These are phyloP conservation scores for Aphanocladium album DNA, from an alignment of 2,329 filamentous ascomycete genomes.

Conservation along the genomic window DNA sequence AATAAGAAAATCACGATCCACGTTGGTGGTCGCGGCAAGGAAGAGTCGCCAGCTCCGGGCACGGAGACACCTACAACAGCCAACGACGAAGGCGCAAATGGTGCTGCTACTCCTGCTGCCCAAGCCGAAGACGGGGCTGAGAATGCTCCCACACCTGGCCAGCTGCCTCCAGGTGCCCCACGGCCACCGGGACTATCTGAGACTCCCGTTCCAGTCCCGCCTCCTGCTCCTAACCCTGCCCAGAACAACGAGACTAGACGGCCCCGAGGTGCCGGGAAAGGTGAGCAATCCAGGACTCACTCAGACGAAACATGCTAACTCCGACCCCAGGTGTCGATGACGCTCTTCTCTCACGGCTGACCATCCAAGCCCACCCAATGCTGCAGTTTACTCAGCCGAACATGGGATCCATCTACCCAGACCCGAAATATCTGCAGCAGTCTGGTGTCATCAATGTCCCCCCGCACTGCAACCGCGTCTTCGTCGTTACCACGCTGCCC, in stretches of 20 bases:
- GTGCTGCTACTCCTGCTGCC: conserved; percentile 1
- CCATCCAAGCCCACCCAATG: conserved; percentile 62
- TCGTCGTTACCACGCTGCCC: conserved; percentile 63
- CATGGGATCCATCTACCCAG: conserved; percentile 59
- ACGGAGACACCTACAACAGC: conserved; percentile 26
- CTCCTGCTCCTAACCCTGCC: conserved; percentile 17
- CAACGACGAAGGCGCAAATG: conserved; percentile 16
- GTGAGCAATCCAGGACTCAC: conserved; percentile 23
- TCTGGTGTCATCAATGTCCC: conserved; percentile 68
- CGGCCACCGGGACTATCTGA: background rate
- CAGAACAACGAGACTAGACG: conserved; percentile 33
- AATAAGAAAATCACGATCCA: conserved; percentile 67
- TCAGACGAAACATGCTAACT: conserved; percentile 19
- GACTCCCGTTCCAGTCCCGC: conserved; percentile 20
- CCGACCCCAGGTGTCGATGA: conserved; percentile 43
- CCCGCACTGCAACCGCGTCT: conserved; percentile 61
- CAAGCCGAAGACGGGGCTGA: background rate
- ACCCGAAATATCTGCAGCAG: conserved; percentile 61
- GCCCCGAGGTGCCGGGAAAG: conserved; percentile 38
- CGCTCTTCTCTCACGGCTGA: conserved; percentile 63
- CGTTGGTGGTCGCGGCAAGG: conserved; percentile 55
- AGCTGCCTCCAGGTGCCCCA: conserved; percentile 13
- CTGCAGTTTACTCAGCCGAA: conserved; percentile 58
- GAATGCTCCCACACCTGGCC: background rate
- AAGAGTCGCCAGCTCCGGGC: conserved; percentile 47